Conservation (phyloP, 129 eudicot genomes). For the Chrysanthemum makinoi region DNA sequence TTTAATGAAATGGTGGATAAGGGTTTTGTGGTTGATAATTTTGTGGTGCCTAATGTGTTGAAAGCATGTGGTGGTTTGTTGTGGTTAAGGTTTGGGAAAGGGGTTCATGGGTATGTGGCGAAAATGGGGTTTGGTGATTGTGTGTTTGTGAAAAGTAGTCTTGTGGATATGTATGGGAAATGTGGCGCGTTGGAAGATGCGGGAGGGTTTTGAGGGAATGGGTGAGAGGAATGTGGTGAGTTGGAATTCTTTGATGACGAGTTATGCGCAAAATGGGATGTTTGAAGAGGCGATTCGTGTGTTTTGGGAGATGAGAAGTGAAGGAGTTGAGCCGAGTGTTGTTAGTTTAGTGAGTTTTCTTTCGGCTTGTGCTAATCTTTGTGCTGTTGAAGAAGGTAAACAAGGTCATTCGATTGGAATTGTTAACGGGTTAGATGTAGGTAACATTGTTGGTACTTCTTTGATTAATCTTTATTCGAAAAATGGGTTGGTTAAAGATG, state of each 20-base stretch:
- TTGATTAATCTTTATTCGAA: slow-evolving; percentile 56
- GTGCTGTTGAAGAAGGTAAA: slow-evolving; percentile 53
- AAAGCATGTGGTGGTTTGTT: slow-evolving; percentile 73
- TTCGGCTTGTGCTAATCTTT: slow-evolving; percentile 60
- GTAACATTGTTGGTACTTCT: slow-evolving; percentile 56
- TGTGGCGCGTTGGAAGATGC: slow-evolving; percentile 58
- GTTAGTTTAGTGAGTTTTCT: slow-evolving; percentile 59
- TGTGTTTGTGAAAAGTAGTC: slow-evolving; percentile 73
- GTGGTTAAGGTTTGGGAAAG: slow-evolving; percentile 52
- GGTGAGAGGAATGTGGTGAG: slow-evolving; percentile 53
- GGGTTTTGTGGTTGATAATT: slow-evolving; percentile 66
- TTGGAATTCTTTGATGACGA: slow-evolving; percentile 71
- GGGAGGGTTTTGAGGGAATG: slow-evolving; percentile 63
- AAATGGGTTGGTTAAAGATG: slow-evolving; percentile 52
- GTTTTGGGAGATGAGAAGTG: slow-evolving; percentile 53
- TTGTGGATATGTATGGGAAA: slow-evolving; percentile 83
- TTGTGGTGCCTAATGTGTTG: slow-evolving; percentile 79
- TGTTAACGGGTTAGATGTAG: slow-evolving; percentile 41
- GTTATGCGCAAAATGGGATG: slow-evolving; percentile 67
- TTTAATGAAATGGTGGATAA: slow-evolving; percentile 48
- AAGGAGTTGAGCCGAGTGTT: slow-evolving; percentile 55
- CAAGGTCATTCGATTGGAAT: slow-evolving; percentile 69
- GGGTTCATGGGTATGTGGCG: slow-evolving; percentile 69
- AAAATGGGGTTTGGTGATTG: slow-evolving; percentile 59
- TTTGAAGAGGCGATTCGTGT: slow-evolving; percentile 50